Percentiles rank a stretch among this genome's conserved stretches.
phyloP scores from a whole-genome alignment of 805 yeast species.

The Candida nanaspora region DNA sequence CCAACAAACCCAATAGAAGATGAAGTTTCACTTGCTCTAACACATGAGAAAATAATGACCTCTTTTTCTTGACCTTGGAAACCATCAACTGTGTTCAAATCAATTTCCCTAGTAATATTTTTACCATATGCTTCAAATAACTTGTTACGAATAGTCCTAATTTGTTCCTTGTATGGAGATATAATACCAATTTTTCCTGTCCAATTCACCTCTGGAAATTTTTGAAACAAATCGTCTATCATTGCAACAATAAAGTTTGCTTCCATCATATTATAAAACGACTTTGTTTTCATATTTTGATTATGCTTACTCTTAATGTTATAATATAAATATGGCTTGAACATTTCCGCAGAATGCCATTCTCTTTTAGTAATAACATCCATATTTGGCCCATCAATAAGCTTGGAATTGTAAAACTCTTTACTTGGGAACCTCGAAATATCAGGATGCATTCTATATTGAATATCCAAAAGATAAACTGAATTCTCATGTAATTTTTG shows the following conservation, averaged over 20 bases:
- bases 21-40: slow-evolving; percentile 67
- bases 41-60: slow-evolving; percentile 90
- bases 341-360: slow-evolving; percentile 60
- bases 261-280: slow-evolving; percentile 66
- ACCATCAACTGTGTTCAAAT: slow-evolving; percentile 94
- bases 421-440: slow-evolving; percentile 82
- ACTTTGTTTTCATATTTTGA: slow-evolving; percentile 56
- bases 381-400: slow-evolving; percentile 79
- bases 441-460: slow-evolving; percentile 95
- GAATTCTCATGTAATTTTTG: slow-evolving; percentile 55
- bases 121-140: slow-evolving; percentile 60
- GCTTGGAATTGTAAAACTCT: slow-evolving; percentile 68
- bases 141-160: slow-evolving; percentile 44
- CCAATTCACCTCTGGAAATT: slow-evolving; percentile 46
- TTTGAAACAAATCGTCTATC: slow-evolving; percentile 41
- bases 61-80: slow-evolving; percentile 98
- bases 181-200: slow-evolving; percentile 79
- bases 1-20: slow-evolving; percentile 79
- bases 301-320: slow-evolving; percentile 62
- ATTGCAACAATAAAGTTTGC: slow-evolving; percentile 68
- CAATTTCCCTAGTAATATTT: slow-evolving; percentile 56
- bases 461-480: slow-evolving; percentile 75
- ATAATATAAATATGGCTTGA: slow-evolving; percentile 76
- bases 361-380: slow-evolving; percentile 47
- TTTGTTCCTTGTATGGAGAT: slow-evolving; percentile 92